These are phyloP conservation scores for Talaromyces sp. DNA, from an alignment of 2,329 filamentous ascomycete genomes.

Conservation along the genomic window DNA sequence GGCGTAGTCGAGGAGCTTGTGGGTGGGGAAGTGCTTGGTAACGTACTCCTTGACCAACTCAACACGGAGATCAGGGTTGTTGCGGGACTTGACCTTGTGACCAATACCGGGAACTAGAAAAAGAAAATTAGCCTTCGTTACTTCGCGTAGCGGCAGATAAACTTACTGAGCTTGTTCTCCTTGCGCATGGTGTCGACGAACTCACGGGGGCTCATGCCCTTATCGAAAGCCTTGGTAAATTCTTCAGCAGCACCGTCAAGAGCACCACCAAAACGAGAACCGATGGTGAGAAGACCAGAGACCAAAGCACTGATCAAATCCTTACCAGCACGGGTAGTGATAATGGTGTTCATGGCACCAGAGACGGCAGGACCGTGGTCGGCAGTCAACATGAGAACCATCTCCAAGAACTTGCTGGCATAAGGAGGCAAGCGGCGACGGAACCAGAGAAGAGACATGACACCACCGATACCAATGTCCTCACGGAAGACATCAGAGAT, in stretches of 20 bases:
- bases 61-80: conserved; percentile 99
- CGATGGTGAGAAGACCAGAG: conserved; percentile 94
- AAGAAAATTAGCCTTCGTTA: conserved; percentile 20
- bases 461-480: conserved; percentile 98
- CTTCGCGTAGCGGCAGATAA: too few relatives aligned
- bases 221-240: conserved; percentile 97
- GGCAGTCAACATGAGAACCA: conserved; percentile 99
- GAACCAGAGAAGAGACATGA: conserved; percentile 99
- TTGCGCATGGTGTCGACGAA: conserved; percentile 99
- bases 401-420: conserved; percentile 98
- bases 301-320: conserved; percentile 95
- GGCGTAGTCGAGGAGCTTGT: conserved; percentile 98
- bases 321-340: conserved; percentile 98
- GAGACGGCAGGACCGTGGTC: conserved; percentile 99
- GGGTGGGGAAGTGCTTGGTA: conserved; percentile 92
- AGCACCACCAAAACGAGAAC: conserved; percentile 96
- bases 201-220: conserved; percentile 95
- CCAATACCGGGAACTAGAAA: conserved; percentile 84
- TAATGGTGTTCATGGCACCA: conserved; percentile 99
- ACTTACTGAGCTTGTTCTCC: conserved; percentile 94
- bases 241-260: conserved; percentile 97
- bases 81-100: conserved; percentile 98
- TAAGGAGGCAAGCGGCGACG: conserved; percentile 92
- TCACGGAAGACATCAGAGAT: conserved; percentile 99
- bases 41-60: conserved; percentile 99